Evolutionary conservation across 352 stramenopile species (phyloP), one percentile per base, ranked within the genome.

Genomic region (Globisporangium uncinulatum): DNA sequence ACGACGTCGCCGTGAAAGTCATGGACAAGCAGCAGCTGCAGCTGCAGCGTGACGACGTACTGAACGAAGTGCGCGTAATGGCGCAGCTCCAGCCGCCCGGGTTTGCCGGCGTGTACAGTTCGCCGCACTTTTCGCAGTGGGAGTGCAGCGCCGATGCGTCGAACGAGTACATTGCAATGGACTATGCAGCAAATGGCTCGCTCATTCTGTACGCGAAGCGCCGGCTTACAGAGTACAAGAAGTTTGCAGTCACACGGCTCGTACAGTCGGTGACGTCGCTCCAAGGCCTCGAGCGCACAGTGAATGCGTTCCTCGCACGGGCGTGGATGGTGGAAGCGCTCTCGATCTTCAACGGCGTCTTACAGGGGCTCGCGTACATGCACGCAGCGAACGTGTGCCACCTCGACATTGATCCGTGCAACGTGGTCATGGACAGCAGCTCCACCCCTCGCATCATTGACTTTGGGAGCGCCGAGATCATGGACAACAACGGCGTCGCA

Each of bases 81-180:
- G 79, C 77, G 56, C 67, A 86, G 56, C 67, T 92, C 43, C 82
- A 92, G 60, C 75, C 76, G 1, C 65, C 75, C 21, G 82, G 82
- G 20, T 89, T 92, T 42, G 46, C 59, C 0, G 79, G 76, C 1
- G 44, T 76, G 3, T 85, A 88, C 67, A 58, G 65, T 37, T 88
- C 77, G 57, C 77, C 73, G 39, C 66, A 84, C 48, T 74, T 92
- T 31, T 83, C 76, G 14, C 82, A 89, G 50, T 92, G 82, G 82
- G 82, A 92, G 54, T 87, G 74, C 70, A 71, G 69, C 44, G 68
- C 69, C 9, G 82, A 92, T 54, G 59, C 59, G 13, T 59, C 65
- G 56, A 92, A 92, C 58, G 82, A 92, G 63, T 92, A 92, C 62
- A 90, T 92, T 42, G 79, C 82, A 3, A 89, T 79, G 68, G 82